Conservation (phyloP, 225 moss, liverwort and hornwort genomes). For the Straminergon stramineum region DNA sequence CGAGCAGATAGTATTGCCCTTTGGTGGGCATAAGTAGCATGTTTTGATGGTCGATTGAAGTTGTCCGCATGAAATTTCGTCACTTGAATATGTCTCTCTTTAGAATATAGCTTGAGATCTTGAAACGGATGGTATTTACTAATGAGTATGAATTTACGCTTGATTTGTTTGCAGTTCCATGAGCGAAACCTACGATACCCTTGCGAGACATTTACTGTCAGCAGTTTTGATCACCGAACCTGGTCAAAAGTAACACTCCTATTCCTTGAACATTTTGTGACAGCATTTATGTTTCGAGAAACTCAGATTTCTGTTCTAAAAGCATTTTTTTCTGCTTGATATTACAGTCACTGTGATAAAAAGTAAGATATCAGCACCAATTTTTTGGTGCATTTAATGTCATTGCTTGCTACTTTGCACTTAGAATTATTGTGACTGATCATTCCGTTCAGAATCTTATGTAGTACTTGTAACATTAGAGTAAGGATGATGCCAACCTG, state of each 20-base stretch:
- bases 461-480: background rate
- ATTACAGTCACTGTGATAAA: background rate
- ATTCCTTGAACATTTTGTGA: background rate
- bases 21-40: background rate
- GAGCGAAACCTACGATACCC: constrained; percentile 69
- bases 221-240: constrained; percentile 30
- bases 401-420: background rate
- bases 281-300: background rate
- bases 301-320: background rate
- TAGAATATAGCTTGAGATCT: background rate
- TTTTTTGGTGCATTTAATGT: background rate
- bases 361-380: background rate
- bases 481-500: background rate
- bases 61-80: background rate
- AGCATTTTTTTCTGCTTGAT: background rate
- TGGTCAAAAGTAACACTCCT: constrained; percentile 39
- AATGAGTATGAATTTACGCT: background rate
- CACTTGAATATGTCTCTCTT: background rate
- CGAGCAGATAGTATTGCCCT: background rate
- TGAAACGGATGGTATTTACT: background rate
- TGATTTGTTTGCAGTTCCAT: constrained; percentile 54
- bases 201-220: constrained; percentile 60
- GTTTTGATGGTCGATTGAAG: background rate
- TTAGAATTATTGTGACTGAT: background rate
- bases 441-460: background rate